phyloP scores from a whole-genome alignment of 306 rosid genomes.

The Glycine latifolia region DNA sequence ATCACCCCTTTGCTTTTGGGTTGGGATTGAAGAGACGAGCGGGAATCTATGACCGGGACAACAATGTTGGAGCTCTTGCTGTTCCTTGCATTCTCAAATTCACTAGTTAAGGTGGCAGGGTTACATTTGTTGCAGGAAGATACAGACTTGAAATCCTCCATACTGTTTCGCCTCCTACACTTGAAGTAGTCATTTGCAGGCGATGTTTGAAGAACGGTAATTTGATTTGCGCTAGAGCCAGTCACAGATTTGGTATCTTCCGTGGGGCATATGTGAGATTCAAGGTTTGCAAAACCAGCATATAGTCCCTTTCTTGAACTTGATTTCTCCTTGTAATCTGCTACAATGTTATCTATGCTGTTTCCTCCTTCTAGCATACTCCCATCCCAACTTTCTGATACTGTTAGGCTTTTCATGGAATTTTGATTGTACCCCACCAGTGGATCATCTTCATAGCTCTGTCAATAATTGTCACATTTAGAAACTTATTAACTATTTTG shows the following conservation, averaged over 20 bases:
- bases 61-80: constrained; percentile 70
- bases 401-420: constrained; percentile 57
- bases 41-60: constrained; percentile 79
- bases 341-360: constrained; percentile 53
- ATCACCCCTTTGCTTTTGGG: constrained; percentile 79
- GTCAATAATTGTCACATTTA: constrained; percentile 49
- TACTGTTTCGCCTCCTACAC: constrained; percentile 69
- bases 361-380: constrained; percentile 63
- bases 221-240: constrained; percentile 63
- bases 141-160: constrained; percentile 70
- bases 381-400: constrained; percentile 87
- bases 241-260: constrained; percentile 71
- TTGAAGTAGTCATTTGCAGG: constrained; percentile 69
- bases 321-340: constrained; percentile 69
- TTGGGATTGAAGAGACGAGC: constrained; percentile 71
- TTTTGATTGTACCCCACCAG: constrained; percentile 64
- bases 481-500: constrained; percentile 21
- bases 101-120: constrained; percentile 76
- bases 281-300: constrained; percentile 56
- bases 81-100: constrained; percentile 66
- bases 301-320: constrained; percentile 70
- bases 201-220: constrained; percentile 75
- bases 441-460: constrained; percentile 92
- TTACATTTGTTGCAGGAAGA: constrained; percentile 90
- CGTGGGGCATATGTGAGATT: constrained; percentile 68